Evolutionary conservation across 164 flowering plant species (phyloP).

Genomic region (Nelumbo lutea): DNA sequence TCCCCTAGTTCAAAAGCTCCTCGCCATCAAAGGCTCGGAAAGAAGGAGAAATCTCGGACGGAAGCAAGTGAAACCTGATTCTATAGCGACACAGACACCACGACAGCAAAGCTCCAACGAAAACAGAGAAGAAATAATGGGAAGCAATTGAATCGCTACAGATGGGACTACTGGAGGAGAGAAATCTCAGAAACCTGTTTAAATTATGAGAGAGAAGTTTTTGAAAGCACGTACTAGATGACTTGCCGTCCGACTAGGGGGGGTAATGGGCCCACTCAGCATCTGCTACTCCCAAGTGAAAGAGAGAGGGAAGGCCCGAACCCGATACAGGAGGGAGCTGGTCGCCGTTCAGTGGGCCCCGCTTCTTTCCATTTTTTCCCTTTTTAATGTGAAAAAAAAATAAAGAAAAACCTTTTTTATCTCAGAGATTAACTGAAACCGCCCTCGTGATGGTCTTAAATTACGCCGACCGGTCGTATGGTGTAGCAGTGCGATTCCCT

Average conservation of each 20-base stretch:
- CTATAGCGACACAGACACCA: not conserved
- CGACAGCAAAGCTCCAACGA: not conserved
- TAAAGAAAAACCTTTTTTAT: not conserved
- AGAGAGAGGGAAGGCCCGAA: too few species aligned
- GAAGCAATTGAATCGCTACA: not conserved
- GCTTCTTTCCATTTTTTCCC: not conserved
- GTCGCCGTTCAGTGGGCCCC: constrained; percentile 14
- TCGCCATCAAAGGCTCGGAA: not conserved
- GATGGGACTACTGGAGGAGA: not conserved
- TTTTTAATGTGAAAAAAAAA: not conserved
- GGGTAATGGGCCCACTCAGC: not conserved
- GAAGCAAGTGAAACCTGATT: not conserved
- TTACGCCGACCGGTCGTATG: constrained; percentile 9
- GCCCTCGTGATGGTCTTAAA: constrained; percentile 13
- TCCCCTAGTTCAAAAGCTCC: not conserved
- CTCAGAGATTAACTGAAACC: not conserved
- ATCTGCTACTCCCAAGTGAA: not conserved
- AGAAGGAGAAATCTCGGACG: not conserved
- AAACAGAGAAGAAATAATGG: not conserved
- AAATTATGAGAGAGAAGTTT: constrained; percentile 1
- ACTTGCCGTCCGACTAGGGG: not conserved
- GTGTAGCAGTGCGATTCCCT: not conserved
- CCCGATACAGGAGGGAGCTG: not conserved
- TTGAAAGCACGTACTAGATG: constrained; percentile 4
- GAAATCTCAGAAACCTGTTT: not conserved